These are phyloP conservation scores for Stygiomarasmius scandens DNA, from an alignment of 1,284 basidiomycete species.

Conservation along the genomic window DNA sequence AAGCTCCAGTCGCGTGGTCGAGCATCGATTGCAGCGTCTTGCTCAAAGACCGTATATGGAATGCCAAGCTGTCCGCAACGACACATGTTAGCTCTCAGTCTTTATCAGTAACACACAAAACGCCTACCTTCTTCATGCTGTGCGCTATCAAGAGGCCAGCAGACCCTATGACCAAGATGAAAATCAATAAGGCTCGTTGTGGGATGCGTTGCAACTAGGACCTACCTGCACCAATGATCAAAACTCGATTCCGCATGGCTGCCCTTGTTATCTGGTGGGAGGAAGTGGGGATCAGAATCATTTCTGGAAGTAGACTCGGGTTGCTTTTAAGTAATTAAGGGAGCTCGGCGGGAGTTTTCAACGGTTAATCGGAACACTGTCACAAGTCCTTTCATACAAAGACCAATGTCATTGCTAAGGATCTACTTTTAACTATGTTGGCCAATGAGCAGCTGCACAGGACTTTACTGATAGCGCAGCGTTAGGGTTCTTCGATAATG, in stretches of 20 bases:
- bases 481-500: too few species aligned
- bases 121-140: slow-evolving; percentile 9
- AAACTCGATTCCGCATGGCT: not conserved
- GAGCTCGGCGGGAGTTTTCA: not conserved
- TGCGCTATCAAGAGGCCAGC: slow-evolving; percentile 8
- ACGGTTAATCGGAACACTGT: not conserved
- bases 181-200: too few species aligned
- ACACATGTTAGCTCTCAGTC: not conserved
- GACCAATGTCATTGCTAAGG: too few species aligned
- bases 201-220: too few species aligned
- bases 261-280: not conserved
- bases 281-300: not conserved
- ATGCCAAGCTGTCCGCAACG: slow-evolving; percentile 5
- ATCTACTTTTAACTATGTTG: too few species aligned
- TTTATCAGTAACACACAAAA: not conserved
- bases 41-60: slow-evolving; percentile 5
- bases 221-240: not conserved
- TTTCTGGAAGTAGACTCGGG: too few species aligned
- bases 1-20: slow-evolving; percentile 9
- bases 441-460: too few species aligned
- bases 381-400: not conserved
- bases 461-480: too few species aligned
- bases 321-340: not conserved
- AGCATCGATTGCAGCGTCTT: slow-evolving; percentile 3
- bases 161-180: not conserved